A percentile compares a stretch with the other conserved stretches of the same genome.
These are phyloP conservation scores for Oryza brachyantha DNA, from an alignment of 176 grass and related monocot species.

Conservation along the genomic window DNA sequence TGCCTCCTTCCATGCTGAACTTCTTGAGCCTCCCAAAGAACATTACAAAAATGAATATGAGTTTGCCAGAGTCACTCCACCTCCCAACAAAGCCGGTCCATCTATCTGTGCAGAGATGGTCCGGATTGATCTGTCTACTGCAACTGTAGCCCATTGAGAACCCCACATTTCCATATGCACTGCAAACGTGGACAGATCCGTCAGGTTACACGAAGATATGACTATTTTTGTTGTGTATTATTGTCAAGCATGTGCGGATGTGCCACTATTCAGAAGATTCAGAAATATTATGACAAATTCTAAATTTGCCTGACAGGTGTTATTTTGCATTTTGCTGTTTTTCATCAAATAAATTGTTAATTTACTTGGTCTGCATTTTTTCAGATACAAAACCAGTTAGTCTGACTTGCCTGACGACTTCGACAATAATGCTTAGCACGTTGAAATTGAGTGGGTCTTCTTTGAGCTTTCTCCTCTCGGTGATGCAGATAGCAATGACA, in stretches of 20 bases:
- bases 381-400: neutral
- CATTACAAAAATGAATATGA: constrained; percentile 58
- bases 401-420: constrained; percentile 52
- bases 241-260: neutral
- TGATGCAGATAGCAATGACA: constrained; percentile 61
- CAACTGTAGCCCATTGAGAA: constrained; percentile 69
- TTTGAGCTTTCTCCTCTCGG: constrained; percentile 42
- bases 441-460: constrained; percentile 70
- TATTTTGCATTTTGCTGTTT: neutral
- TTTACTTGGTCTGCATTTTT: neutral
- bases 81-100: constrained; percentile 43
- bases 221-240: neutral
- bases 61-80: constrained; percentile 55
- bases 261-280: neutral
- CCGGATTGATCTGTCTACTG: constrained; percentile 32
- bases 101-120: constrained; percentile 38
- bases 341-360: neutral
- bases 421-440: constrained; percentile 48
- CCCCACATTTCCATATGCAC: constrained; percentile 69
- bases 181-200: constrained; percentile 21
- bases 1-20: constrained; percentile 53
- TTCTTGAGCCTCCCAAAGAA: constrained; percentile 61
- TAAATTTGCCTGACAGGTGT: neutral
- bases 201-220: constrained; percentile 4
- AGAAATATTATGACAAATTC: neutral